phyloP scores from a whole-genome alignment of 495 filamentous ascomycete species.

The Trichoderma gamsii region DNA sequence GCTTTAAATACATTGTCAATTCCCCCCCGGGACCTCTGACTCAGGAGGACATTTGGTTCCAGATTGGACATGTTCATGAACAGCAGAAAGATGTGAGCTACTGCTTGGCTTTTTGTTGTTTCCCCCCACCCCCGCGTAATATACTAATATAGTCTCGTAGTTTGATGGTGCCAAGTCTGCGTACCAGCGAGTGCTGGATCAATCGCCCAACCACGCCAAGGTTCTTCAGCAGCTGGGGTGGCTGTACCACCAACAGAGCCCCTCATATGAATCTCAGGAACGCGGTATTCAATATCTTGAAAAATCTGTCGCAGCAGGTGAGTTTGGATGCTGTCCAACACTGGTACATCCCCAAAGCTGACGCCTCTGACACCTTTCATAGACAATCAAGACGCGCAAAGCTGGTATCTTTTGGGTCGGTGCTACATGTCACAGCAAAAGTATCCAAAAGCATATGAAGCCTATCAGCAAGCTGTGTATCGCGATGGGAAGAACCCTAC shows the following conservation, averaged over 20 bases:
- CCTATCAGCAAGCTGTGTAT: constrained; percentile 98
- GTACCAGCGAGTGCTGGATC: constrained; percentile 88
- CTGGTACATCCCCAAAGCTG: constrained; percentile 20
- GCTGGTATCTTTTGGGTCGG: constrained; percentile 95
- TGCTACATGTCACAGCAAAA: constrained; percentile 99
- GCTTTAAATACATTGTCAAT: constrained; percentile 95
- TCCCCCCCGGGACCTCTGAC: constrained; percentile 90
- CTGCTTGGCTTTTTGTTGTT: too few species aligned
- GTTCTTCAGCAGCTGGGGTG: constrained; percentile 97
- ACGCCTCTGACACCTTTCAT: constrained; percentile 36
- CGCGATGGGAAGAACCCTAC: constrained; percentile 97
- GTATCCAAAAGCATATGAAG: constrained; percentile 97
- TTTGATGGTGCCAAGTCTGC: constrained; percentile 88
- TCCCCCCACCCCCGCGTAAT: too few species aligned
- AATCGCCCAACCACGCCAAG: constrained; percentile 94
- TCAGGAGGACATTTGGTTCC: constrained; percentile 99
- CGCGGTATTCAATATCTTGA: constrained; percentile 94
- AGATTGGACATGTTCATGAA: constrained; percentile 98
- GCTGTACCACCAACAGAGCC: constrained; percentile 95
- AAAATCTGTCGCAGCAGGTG: constrained; percentile 92
- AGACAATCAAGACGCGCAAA: constrained; percentile 94
- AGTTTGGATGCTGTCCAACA: constrained; percentile 29
- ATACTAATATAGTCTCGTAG: constrained; percentile 45
- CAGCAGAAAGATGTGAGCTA: constrained; percentile 93
- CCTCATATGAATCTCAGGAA: constrained; percentile 82